Evolutionary conservation across 2,329 filamentous ascomycete species (phyloP).

Genomic region (Cladosporium halotolerans): DNA sequence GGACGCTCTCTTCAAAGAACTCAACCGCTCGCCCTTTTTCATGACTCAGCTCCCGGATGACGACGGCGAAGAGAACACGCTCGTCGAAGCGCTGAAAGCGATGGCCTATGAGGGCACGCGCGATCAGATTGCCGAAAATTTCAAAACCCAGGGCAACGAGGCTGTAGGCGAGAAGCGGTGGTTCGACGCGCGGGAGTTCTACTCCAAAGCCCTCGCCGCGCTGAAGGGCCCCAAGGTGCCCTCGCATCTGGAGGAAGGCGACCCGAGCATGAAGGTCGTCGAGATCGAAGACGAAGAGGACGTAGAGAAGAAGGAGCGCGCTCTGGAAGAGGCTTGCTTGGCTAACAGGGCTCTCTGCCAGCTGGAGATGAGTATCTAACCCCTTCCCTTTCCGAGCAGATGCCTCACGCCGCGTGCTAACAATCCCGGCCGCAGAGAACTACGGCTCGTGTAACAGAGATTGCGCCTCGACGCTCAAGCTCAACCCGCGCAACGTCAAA

Average conservation of each 20-base stretch:
- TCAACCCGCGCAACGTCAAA: constrained; percentile 80
- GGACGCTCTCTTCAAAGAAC: constrained; percentile 56
- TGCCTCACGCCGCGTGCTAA: constrained; percentile 16
- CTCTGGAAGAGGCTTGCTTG: constrained; percentile 68
- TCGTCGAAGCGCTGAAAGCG: constrained; percentile 80
- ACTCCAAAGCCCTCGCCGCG: constrained; percentile 75
- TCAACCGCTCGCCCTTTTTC: constrained; percentile 76
- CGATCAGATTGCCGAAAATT: constrained; percentile 72
- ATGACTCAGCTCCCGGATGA: constrained; percentile 79
- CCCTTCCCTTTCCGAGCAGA: constrained; percentile 12
- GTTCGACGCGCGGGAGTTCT: constrained; percentile 84
- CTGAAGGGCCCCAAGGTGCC: constrained; percentile 52
- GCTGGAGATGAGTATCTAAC: constrained; percentile 61
- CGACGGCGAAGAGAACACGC: constrained; percentile 64
- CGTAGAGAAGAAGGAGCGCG: constrained; percentile 54
- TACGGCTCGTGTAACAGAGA: constrained; percentile 81
- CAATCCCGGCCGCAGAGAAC: constrained; percentile 54
- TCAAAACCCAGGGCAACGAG: constrained; percentile 91
- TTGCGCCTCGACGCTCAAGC: constrained; percentile 68
- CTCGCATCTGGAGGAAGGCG: constrained; percentile 33
- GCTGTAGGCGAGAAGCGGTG: constrained; percentile 67
- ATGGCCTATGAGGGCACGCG: constrained; percentile 89
- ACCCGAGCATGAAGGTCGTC: constrained; percentile 41
- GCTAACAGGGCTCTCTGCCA: constrained; percentile 88
- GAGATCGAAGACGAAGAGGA: constrained; percentile 55